Conservation (phyloP, 768 basidiomycete genomes). For the Paxillus ammoniavirescens region DNA sequence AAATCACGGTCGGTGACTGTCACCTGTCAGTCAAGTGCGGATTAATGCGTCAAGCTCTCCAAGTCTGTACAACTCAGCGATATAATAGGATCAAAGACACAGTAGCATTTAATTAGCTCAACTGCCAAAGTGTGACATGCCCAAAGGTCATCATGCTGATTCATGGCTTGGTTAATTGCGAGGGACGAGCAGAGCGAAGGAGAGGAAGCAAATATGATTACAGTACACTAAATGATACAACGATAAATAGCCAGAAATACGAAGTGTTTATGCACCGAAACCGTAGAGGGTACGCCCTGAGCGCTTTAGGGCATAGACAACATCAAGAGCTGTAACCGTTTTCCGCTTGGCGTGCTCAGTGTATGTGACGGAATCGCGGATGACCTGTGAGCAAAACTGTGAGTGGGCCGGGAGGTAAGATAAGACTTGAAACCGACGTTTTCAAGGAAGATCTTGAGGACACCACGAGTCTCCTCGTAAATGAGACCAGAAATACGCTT, state of each 20-base stretch:
- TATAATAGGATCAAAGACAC: no score
- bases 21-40: background rate
- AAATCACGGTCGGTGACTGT: conserved; percentile 5
- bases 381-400: conserved; percentile 50
- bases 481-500: conserved; percentile 87
- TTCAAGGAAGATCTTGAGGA: conserved; percentile 89
- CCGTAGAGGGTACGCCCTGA: conserved; percentile 90
- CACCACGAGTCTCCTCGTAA: conserved; percentile 89
- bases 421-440: conserved; percentile 59
- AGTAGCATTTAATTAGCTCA: no score
- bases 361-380: conserved; percentile 97
- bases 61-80: no score
- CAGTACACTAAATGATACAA: conserved; percentile 33
- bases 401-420: conserved; percentile 30
- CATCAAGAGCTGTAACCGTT: conserved; percentile 94
- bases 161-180: background rate
- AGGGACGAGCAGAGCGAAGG: background rate
- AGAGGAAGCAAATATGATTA: conserved; percentile 16
- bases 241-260: conserved; percentile 28
- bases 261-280: conserved; percentile 31
- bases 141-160: background rate
- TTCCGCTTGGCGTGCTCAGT: conserved; percentile 97
- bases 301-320: conserved; percentile 83
- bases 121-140: background rate
- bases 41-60: background rate